Evolutionary conservation across 2,329 filamentous ascomycete species (phyloP).

Genomic region (Aspergillus ruber): DNA sequence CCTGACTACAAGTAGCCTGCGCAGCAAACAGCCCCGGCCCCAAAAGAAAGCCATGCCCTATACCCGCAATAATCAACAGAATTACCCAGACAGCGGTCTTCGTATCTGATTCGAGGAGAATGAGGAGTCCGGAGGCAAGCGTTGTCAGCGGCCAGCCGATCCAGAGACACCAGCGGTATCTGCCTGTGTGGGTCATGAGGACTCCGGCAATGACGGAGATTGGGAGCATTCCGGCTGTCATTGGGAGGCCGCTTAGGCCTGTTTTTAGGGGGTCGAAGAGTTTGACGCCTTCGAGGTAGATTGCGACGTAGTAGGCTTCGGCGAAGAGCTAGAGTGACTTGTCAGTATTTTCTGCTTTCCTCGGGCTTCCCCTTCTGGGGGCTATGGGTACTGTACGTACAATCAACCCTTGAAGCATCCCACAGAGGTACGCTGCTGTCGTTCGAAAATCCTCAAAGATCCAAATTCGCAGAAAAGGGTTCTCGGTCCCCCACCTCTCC

Average conservation of each 20-base stretch:
- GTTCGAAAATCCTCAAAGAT: conserved; percentile 43
- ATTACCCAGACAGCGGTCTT: conserved; percentile 53
- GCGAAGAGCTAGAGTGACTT: conserved; percentile 33
- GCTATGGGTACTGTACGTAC: background rate
- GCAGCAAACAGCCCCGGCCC: conserved; percentile 58
- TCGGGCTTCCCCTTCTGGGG: too few relatives aligned
- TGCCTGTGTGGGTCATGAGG: conserved; percentile 48
- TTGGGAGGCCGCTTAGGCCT: conserved; percentile 53
- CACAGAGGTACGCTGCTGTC: conserved; percentile 48
- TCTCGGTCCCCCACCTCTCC: conserved; percentile 45
- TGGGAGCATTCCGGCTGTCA: conserved; percentile 59
- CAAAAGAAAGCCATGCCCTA: conserved; percentile 61
- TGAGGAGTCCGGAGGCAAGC: conserved; percentile 49
- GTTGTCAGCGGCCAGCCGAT: conserved; percentile 56
- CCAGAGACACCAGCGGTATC: conserved; percentile 57
- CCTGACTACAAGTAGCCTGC: conserved; percentile 53
- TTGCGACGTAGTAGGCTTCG: conserved; percentile 50
- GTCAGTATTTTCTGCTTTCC: background rate
- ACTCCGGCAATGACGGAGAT: conserved; percentile 48
- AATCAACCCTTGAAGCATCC: conserved; percentile 50
- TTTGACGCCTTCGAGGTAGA: conserved; percentile 43
- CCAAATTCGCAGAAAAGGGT: conserved; percentile 45
- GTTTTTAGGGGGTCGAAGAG: conserved; percentile 49
- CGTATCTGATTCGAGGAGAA: conserved; percentile 36
- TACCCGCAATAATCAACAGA: conserved; percentile 53